Evolutionary conservation across 2,329 filamentous ascomycete genomes (phyloP), one percentile per base, ranked within the genome.

Genomic region (Eutypella sp.): DNA sequence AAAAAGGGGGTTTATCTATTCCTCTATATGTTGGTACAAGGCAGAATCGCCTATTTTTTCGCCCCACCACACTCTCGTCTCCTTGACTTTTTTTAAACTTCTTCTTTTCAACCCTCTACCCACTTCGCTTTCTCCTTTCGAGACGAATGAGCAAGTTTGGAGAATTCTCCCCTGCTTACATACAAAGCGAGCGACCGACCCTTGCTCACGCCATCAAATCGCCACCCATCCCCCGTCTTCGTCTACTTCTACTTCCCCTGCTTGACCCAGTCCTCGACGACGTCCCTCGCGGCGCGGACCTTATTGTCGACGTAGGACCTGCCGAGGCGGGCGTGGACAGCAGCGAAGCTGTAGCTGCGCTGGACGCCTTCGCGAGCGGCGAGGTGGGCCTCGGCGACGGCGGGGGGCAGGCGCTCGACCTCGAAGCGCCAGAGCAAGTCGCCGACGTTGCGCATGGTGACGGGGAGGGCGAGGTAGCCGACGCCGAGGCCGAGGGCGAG

Each of bases 361-460:
- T 80, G 73, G 50, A 91, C 74, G 39, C 82, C 75, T 59, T 88
- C 81, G 50, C 85, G 82, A 43, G 87, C 73, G 60, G 78, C 73
- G 50, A 92, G 58, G 70, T 99, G 93, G 47, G 87, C 81, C 57
- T 96, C 84, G 16, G 89, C 86, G 45, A 99, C 66, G 16, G 78
- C 85, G 4, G 93, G 93, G 63, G n/a, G n/a, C n/a, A 91, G 87
- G 60, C 79, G 82, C 77, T 95, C 81, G n/a, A n/a, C n/a, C 82
- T 99, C 93, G 67, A 93, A 99, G 64, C 81, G 83, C 93, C 93
- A 99, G 39, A 86, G 72, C 63, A 97, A 73, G 62, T 92, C 84
- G 37, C 85, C 83, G 23, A 95, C 82, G 68, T 99, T 99, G 66
- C 81, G 75, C 79, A 90, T 95, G 36, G 93, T 99, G 53, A 93